Conservation (phyloP, 805 yeast species). For the Cyberlindnera amylophila region DNA sequence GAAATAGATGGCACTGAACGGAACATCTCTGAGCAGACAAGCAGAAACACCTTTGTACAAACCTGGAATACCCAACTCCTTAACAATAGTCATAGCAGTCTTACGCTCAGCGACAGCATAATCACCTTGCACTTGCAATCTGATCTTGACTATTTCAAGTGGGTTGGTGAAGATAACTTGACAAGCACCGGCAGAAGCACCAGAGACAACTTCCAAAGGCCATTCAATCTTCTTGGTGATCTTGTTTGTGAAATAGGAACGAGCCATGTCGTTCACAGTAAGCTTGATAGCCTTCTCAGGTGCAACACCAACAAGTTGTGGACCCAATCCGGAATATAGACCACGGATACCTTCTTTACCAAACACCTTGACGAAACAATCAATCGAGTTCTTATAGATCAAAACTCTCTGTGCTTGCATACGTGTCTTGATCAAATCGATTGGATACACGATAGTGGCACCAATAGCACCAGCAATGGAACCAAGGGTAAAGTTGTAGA, state of each 20-base stretch:
- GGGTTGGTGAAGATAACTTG: constrained; percentile 97
- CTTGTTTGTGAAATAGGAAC: constrained; percentile 62
- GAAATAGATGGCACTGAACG: constrained; percentile 94
- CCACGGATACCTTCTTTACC: constrained; percentile 78
- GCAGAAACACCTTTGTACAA: constrained; percentile 90
- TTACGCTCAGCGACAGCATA: constrained; percentile 32
- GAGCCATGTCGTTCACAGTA: constrained; percentile 85
- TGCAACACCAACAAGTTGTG: constrained; percentile 95
- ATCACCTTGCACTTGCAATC: constrained; percentile 92
- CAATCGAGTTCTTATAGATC: constrained; percentile 74
- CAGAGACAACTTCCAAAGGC: constrained; percentile 75
- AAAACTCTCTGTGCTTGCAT: constrained; percentile 91
- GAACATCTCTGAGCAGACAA: constrained; percentile 90
- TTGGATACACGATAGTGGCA: constrained; percentile 96
- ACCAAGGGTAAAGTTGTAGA: constrained; percentile 84
- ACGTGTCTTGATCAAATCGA: constrained; percentile 92
- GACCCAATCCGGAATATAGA: constrained; percentile 86
- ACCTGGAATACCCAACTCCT: constrained; percentile 77
- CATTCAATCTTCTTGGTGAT: constrained; percentile 46
- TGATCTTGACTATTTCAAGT: constrained; percentile 88
- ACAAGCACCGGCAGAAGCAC: constrained; percentile 94
- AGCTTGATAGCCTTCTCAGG: constrained; percentile 97
- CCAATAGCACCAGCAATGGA: constrained; percentile 97
- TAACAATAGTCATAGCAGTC: constrained; percentile 65
- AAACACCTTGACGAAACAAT: constrained; percentile 79